Evolutionary conservation across 2,329 filamentous ascomycete genomes (phyloP), one percentile per base, ranked within the genome.

Genomic region (Alternaria alternata): DNA sequence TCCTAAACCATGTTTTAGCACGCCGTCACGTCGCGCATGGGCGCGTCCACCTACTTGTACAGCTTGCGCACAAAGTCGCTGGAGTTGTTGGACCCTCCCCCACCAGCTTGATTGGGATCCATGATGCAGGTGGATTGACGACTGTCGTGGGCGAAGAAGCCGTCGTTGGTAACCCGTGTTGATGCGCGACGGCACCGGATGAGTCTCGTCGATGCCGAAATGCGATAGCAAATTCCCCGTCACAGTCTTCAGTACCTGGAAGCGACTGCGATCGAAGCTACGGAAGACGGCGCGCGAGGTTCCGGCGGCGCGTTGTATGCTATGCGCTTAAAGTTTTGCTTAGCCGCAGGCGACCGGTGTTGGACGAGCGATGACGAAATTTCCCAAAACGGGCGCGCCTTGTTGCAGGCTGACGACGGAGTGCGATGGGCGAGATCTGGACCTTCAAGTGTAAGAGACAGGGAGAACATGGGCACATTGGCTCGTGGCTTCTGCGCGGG

Each of bases 1-100:
- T 99, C 78, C 93, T 96, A 76, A 61, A 51, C 54, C 62, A 61
- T 12, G 69, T 64, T 46, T 79, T 59, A 80, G 79, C 39, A 62
- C 48, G 66, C 72, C 5, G 18, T 18, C 18, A 24, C 22, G 16
- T 18, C 12, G 20, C n/a, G 26, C 22, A 24, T 48, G 30, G 52
- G 46, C 57, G 57, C 57, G 52, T 54, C 46, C 14, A 66, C 86
- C 81, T 89, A 98, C 94, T 97, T 96, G 86, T 97, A 98, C 68
- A 98, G 85, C 83, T 98, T 98, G 84, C 94, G 93, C 82, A 98
- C 93, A 86, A 97, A 97, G 83, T 97, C 93, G 85, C 93, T 96
- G 64, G 93, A 96, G 83, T 92, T 96, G 81, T 91, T 95, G 75
- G 87, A 84, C 72, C 82, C 80, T 52, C 73, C 74, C 66, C 70